Evolutionary conservation across 2,329 filamentous ascomycete genomes (phyloP), one percentile per base, ranked within the genome.

Genomic region (Colletotrichum coccodes): DNA sequence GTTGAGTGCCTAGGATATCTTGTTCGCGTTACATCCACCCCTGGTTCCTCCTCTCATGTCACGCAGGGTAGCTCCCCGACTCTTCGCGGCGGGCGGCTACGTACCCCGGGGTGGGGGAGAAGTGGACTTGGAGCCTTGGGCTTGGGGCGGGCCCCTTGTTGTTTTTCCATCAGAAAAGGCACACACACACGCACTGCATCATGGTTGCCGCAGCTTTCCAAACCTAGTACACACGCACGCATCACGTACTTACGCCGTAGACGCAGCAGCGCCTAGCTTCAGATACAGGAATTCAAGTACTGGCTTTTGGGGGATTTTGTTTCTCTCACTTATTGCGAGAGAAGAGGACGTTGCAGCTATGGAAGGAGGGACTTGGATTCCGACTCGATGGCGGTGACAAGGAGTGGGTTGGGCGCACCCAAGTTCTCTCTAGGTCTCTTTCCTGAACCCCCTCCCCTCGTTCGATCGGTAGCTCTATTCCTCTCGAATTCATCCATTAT

Each of bases 51-150:
- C 34, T 21, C 14, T 26, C 40, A 38, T 42, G n/a, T 23, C 44
- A 28, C 60, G 60, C 66, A 69, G 66, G 54, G 54, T 52, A 66
- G 66, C 61, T 56, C 61, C 60, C 61, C 66, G 34, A 65, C 18
- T 60, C 28, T 50, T 65, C 46, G 56, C 61, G 65, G 60, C 32
- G 49, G 49, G 66, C 54, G 66, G 66, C 61, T 66, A 66, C 61
- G 66, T 60, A 69, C 61, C 66, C 61, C 65, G 61, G 36, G 61
- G 54, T 60, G 54, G 66, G 23, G 52, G 7, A 60, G 30, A 23
- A 6, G 56, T 60, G 62, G 54, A 32, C n/a, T 49, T 30, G 49
- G 32, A 18, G 23, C 44, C 38, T 36, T 56, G 6, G n/a, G 49
- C 49, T 14, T 53, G 32, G 56, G 44, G n/a, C n/a, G n/a, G 28